Percentiles rank a stretch among this genome's conserved stretches.
Conservation (phyloP, 2,329 filamentous ascomycete genomes). For the Xylariaceae sp. region DNA sequence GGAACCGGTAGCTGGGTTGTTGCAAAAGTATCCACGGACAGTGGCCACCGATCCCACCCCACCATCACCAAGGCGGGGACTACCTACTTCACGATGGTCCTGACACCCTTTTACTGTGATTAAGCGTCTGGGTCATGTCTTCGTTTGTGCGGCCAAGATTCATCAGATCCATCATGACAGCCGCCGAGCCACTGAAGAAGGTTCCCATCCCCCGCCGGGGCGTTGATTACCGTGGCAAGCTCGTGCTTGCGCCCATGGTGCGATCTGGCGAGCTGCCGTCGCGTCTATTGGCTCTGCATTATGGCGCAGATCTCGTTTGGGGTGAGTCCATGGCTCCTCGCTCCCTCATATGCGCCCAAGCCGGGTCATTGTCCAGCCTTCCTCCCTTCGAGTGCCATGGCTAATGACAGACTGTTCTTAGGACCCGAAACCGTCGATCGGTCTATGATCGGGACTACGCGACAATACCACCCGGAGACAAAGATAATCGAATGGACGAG, state of each 20-base stretch:
- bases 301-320: conserved; percentile 96
- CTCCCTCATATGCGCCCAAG: no score
- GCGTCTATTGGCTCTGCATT: conserved; percentile 81
- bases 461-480: conserved; percentile 69
- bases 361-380: no score
- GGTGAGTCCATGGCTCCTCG: conserved; percentile 53
- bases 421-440: conserved; percentile 92
- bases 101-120: neutral
- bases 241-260: conserved; percentile 97
- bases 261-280: conserved; percentile 94
- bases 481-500: conserved; percentile 82
- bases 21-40: no score
- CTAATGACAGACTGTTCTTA: no score
- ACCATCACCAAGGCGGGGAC: neutral
- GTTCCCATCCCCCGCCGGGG: conserved; percentile 83
- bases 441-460: conserved; percentile 80
- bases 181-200: conserved; percentile 54
- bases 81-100: conserved; percentile 5
- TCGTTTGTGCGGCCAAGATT: conserved; percentile 18
- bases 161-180: conserved; percentile 52
- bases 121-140: conserved; percentile 22
- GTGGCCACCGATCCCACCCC: neutral
- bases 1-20: no score
- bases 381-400: no score
- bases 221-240: conserved; percentile 87